phyloP scores from a whole-genome alignment of 108 stramenopile species.

The Nitzschia putrida region DNA sequence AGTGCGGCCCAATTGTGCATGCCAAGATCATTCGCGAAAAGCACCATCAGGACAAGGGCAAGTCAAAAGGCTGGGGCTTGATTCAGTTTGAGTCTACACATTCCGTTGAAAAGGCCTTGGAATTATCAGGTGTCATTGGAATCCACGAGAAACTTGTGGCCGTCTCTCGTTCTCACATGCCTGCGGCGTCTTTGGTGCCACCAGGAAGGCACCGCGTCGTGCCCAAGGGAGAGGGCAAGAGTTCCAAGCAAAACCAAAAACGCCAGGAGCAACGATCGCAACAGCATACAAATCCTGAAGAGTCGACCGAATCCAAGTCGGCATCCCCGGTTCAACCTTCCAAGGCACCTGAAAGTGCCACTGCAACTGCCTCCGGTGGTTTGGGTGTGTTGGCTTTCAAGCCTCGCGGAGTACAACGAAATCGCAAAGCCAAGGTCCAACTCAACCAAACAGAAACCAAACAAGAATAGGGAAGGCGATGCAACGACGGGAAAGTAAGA shows the following conservation, averaged over 20 bases:
- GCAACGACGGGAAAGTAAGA: too few species aligned
- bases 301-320: neutral
- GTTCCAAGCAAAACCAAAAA: slow-evolving; percentile 56
- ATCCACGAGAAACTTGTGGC: slow-evolving; percentile 63
- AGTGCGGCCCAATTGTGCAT: slow-evolving; percentile 79
- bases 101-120: slow-evolving; percentile 77
- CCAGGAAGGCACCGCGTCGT: slow-evolving; percentile 83
- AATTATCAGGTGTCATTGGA: slow-evolving; percentile 61
- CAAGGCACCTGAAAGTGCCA: neutral
- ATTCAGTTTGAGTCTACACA: slow-evolving; percentile 86
- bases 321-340: neutral
- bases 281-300: neutral
- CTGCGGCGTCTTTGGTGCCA: slow-evolving; percentile 74
- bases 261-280: slow-evolving; percentile 32
- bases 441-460: slow-evolving; percentile 4
- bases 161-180: slow-evolving; percentile 77
- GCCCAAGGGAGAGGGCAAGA: slow-evolving; percentile 76
- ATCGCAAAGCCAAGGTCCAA: slow-evolving; percentile 13
- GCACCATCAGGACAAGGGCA: slow-evolving; percentile 51
- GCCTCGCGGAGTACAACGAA: slow-evolving; percentile 26
- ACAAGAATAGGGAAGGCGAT: neutral
- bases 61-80: slow-evolving; percentile 82
- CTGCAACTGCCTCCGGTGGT: neutral
- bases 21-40: slow-evolving; percentile 84
- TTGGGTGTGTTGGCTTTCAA: slow-evolving; percentile 16